Base-by-base conservation (phyloP, 106 monocot species). In the Apostasia shenzhenica region DNA sequence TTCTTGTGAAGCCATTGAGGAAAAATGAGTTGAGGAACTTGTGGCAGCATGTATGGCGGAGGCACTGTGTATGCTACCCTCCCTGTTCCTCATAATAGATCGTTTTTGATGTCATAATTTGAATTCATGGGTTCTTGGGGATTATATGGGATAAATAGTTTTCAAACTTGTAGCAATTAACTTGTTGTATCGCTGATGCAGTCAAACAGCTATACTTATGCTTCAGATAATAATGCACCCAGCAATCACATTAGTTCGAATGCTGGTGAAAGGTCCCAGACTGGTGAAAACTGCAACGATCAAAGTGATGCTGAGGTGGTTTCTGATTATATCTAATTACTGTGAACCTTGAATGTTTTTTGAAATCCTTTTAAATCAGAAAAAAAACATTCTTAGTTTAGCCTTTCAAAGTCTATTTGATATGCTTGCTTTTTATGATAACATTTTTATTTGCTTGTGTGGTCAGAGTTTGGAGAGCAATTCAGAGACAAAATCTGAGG, bases 21-120 rank as follows among this genome's bases (percentile, higher is more conserved):
- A 95, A 83, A 75, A 95, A 95, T 74, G 95, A 95, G 69, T 73
- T 95, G 40, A 70, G 83, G 48, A 95, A 86, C 55, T 73, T 95
- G 42, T 95, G 95, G 95, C 95, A 95, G 79, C 95, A 95, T 76
- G 95, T 95, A 48, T 95, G 95, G 95, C 88, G 95, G 73, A 88
- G 79, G 61, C 86, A 88, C 56, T 82, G 77, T 80, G 95, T 95
- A 91, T 80, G 86, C 76, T 59, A 6, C n/a, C 63, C 38, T 51
- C 42, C 42, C 7, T 70, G 47, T 13, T n/a, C 41, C 12, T 46
- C 13, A 50, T 39, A 38, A 13, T 6, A 40, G 40, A 56, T 69
- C 55, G 48, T 70, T 41, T 7, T 43, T 43, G 6, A 41, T 59
- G 14, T 42, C 1, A 53, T 57, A 63, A 2, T 57, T 67, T 26